These are phyloP conservation scores for Trichoderma gracile DNA, from an alignment of 2,329 filamentous ascomycete genomes.

Conservation along the genomic window DNA sequence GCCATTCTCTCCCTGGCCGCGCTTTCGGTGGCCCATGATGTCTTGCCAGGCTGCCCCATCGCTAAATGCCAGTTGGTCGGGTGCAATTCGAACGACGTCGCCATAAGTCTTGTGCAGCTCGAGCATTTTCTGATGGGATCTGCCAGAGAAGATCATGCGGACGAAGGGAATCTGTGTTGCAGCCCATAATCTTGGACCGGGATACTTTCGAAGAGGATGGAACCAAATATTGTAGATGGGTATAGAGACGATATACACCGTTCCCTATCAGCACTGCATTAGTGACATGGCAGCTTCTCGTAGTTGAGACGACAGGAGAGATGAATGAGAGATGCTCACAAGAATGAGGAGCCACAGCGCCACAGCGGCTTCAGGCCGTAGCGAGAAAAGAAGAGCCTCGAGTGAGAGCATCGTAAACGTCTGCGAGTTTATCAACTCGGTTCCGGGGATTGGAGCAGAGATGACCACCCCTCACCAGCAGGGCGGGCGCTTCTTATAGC, in stretches of 20 bases:
- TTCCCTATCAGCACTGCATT: not conserved
- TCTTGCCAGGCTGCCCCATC: slow-evolving; percentile 27
- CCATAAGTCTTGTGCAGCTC: slow-evolving; percentile 17
- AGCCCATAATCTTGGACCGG: slow-evolving; percentile 16
- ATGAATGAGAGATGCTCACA: not conserved
- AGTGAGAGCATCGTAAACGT: not conserved
- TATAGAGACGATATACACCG: not conserved
- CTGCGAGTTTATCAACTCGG: too few species aligned
- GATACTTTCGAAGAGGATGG: slow-evolving; percentile 23
- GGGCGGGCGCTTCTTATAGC: too few species aligned
- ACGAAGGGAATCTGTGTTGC: slow-evolving; percentile 6
- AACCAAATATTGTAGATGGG: slow-evolving; percentile 23
- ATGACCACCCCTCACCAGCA: too few species aligned
- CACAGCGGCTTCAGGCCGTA: not conserved
- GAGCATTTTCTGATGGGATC: not conserved
- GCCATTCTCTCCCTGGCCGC: slow-evolving; percentile 23
- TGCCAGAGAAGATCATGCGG: slow-evolving; percentile 5
- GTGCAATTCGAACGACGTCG: slow-evolving; percentile 17
- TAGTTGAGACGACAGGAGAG: not conserved
- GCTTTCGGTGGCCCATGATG: slow-evolving; percentile 29
- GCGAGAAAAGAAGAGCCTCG: not conserved
- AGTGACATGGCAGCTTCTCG: not conserved
- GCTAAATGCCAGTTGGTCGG: slow-evolving; percentile 13
- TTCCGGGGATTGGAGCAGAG: too few species aligned
- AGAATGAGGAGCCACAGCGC: not conserved